Percentiles rank a stretch among this genome's conserved stretches.
Conservation (phyloP, 78 protist species). For the Isochrysis galbana region DNA sequence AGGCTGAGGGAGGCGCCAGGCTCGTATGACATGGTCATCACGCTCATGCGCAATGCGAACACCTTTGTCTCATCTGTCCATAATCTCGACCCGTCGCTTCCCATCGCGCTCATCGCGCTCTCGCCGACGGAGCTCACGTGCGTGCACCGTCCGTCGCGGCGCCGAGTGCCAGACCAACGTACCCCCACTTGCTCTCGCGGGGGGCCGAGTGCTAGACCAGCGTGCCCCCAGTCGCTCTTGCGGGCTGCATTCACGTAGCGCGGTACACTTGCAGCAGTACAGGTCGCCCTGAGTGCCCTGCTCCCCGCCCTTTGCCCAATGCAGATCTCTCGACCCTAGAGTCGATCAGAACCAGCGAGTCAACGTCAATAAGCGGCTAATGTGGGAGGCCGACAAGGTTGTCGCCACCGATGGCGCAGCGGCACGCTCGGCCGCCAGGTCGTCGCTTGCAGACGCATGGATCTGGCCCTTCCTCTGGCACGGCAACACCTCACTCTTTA, state of each 20-base stretch:
- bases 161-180: no score
- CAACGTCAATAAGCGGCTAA: constrained; percentile 23
- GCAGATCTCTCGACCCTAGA: neutral
- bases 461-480: constrained; percentile 19
- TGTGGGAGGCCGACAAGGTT: neutral
- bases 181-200: no score
- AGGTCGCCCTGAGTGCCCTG: no score
- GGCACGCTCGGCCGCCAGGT: neutral
- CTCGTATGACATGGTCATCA: constrained; percentile 15
- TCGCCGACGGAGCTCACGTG: neutral
- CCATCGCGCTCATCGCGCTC: constrained; percentile 21
- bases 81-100: neutral
- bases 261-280: no score
- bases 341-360: neutral
- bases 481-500: neutral
- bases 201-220: no score
- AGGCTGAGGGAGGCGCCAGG: neutral
- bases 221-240: no score
- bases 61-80: neutral
- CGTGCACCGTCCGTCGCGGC: no score
- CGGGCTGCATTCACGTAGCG: no score
- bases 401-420: neutral
- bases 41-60: neutral
- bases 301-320: no score
- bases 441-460: neutral